Base-by-base conservation (phyloP, 495 filamentous ascomycete species). In the Daldinia bambusicola region DNA sequence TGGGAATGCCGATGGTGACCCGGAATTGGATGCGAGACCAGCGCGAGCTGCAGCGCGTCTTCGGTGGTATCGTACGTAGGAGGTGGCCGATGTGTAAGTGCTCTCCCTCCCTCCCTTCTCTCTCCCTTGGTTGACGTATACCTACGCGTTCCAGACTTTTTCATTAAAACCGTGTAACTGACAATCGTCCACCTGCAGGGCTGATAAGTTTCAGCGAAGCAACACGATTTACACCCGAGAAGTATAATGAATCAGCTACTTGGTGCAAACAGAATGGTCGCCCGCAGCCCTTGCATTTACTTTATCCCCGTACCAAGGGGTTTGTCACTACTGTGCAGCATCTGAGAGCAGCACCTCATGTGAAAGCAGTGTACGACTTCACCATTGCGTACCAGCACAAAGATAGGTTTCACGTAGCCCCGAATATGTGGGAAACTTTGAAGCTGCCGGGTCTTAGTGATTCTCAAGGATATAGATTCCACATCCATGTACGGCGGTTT, bases 1-100 rank as follows among this genome's bases (percentile, higher is more conserved):
- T 89, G 79, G 85, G 86, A 5, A 87, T 89, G 83, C 87, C 86
- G 4, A 79, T 87, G 79, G 84, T 88, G 16, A 85, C 80, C 65
- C 75, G 87, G 63, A 81, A 86, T 57, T 88, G 87, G 87, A 78
- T 77, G 69, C 79, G 72, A 61, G 86, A 89, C 74, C 78, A 81
- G 74, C 77, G 60, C 16, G 86, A 88, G 79, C 76, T 89, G 67
- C 82, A 85, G 40, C 76, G 80, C 37, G 82, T 88, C 7, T 88
- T 89, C 66, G 65, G 71, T 31, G 84, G 84, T 5, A 82, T 87
- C 40, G 78, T 80, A 26, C 66, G 71, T 41, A 75, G 72, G 58
- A 80, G 75, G 37, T 85, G 83, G 84, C 85, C 85, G 30, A 87
- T 84, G n/a, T 88, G 85, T 88, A 78, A 75, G 81, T 76, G 37